phyloP scores from a whole-genome alignment of 176 grass and related monocot species.

The Zoysia pacifica region DNA sequence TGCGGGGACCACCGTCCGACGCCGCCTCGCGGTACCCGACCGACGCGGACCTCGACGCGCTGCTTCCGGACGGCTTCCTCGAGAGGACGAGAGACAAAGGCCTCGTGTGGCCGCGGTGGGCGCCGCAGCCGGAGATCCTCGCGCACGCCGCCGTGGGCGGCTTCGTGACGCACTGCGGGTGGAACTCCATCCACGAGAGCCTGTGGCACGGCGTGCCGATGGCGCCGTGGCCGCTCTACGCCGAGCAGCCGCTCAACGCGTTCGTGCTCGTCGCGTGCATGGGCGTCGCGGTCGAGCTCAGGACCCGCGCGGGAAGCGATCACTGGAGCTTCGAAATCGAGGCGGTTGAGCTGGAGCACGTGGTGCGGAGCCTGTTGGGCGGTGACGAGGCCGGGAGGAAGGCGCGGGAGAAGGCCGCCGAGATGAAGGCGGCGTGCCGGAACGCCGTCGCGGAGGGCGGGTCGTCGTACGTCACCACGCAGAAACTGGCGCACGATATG shows the following conservation, averaged over 20 bases:
- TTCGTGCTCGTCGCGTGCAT: constrained; percentile 30
- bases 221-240: constrained; percentile 52
- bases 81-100: constrained; percentile 11
- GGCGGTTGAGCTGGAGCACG: constrained; percentile 35
- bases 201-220: constrained; percentile 50
- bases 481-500: not conserved
- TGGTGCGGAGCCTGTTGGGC: constrained; percentile 38
- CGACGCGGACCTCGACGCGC: constrained; percentile 24
- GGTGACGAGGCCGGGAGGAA: too few species aligned
- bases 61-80: constrained; percentile 43
- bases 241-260: constrained; percentile 60
- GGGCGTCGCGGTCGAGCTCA: constrained; percentile 43
- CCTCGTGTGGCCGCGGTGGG: constrained; percentile 43
- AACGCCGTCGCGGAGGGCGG: too few species aligned
- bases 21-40: not conserved
- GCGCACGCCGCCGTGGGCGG: constrained; percentile 46
- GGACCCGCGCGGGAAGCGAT: not conserved
- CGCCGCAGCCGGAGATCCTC: constrained; percentile 47
- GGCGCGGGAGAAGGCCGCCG: too few species aligned
- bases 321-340: constrained; percentile 15
- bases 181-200: constrained; percentile 26
- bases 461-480: too few species aligned
- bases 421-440: too few species aligned
- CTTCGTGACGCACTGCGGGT: constrained; percentile 39
- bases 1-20: not conserved